Percentiles rank a stretch among this genome's conserved stretches.
These are phyloP conservation scores for Lentinula raphanica DNA, from an alignment of 768 basidiomycete species.

Conservation along the genomic window DNA sequence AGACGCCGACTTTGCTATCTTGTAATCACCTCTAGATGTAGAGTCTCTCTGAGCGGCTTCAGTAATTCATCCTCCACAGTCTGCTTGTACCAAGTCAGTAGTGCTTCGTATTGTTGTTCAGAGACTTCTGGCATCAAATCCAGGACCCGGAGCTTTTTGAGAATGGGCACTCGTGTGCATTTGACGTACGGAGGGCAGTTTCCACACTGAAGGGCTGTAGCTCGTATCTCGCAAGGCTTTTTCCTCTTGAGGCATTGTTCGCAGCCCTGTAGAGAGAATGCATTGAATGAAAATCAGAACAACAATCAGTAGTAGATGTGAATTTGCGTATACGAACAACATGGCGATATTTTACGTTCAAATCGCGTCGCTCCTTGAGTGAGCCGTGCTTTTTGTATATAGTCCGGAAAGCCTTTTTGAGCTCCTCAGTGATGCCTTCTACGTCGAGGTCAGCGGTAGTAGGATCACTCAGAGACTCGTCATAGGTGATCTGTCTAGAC, in stretches of 20 bases:
- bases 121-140: background rate
- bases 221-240: background rate
- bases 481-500: too few species aligned
- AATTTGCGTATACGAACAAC: background rate
- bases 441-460: background rate
- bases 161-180: background rate
- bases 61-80: background rate
- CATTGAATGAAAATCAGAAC: too few species aligned
- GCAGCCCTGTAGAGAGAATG: too few species aligned
- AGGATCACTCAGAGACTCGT: too few species aligned
- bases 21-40: too few species aligned
- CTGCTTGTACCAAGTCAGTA: background rate
- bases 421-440: background rate
- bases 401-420: background rate
- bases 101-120: background rate
- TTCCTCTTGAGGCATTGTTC: background rate
- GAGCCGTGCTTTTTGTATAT: background rate
- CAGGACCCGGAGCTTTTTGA: background rate
- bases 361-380: background rate
- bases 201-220: slow-evolving; percentile 1
- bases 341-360: background rate
- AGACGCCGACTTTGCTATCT: too few species aligned
- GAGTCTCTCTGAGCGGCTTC: background rate
- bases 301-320: too few species aligned
- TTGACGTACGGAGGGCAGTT: slow-evolving; percentile 1